Evolutionary conservation across 257 asterid genomes (phyloP).

Genomic region (Solanum stenotomum): DNA sequence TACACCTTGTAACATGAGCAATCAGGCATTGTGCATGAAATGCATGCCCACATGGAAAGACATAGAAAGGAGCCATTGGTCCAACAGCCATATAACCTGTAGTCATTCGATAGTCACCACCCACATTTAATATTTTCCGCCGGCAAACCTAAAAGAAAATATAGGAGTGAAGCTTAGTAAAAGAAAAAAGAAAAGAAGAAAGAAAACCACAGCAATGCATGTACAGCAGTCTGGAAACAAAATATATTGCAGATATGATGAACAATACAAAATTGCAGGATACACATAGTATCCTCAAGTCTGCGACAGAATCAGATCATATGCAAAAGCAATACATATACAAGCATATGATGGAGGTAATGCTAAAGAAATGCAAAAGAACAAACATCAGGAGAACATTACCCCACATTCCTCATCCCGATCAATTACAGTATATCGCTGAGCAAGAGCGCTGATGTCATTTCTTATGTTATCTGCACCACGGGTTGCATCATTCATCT

Average conservation of each 20-base stretch:
- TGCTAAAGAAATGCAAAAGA: not conserved
- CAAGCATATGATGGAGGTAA: not conserved
- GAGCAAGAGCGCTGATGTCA: constrained; percentile 90
- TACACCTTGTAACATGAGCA: constrained; percentile 85
- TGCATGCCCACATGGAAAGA: constrained; percentile 95
- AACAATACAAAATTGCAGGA: not conserved
- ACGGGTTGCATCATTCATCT: constrained; percentile 96
- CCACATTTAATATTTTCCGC: constrained; percentile 63
- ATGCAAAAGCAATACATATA: not conserved
- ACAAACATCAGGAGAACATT: constrained; percentile 24
- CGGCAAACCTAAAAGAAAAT: constrained; percentile 57
- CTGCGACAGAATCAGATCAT: not conserved
- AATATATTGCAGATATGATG: not conserved
- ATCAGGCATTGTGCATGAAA: constrained; percentile 91
- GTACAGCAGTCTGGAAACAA: not conserved
- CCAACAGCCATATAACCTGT: constrained; percentile 70
- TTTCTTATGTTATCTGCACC: constrained; percentile 96
- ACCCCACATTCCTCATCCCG: constrained; percentile 98
- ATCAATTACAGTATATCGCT: constrained; percentile 77
- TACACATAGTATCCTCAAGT: not conserved
- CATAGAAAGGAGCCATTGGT: constrained; percentile 92
- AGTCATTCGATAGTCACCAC: constrained; percentile 57
- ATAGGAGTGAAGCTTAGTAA: not conserved
- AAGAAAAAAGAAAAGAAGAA: not conserved
- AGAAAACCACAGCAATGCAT: not conserved